Base-by-base conservation (phyloP, 2,329 filamentous ascomycete species). In the Xylaria sp. region DNA sequence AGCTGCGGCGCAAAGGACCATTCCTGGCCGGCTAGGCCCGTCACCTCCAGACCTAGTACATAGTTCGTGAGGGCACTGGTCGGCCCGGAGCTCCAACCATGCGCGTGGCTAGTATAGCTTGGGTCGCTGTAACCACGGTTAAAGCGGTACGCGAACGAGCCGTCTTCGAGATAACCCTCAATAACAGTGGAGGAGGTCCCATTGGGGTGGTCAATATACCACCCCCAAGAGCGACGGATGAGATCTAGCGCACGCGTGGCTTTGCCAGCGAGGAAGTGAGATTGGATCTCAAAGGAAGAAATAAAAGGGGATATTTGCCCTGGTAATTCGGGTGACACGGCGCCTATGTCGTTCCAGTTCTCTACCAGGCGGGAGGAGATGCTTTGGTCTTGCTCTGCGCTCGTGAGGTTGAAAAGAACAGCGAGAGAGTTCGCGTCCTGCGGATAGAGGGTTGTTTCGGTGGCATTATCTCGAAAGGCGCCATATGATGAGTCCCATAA, bases 351-450 rank as follows among this genome's bases (percentile, higher is more conserved):
- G 0, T 79, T 82, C 85, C 85, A 87, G 71, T 85, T 86, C 6
- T 78, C 68, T 0, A 77, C 77, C 2, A 87, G 77, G 4, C 71
- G 73, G 2, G 74, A 66, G 2, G 82, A 81, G 46, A 87, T 82
- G n/a, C 33, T 75, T 67, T 11, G 78, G 72, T 43, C 72, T 42
- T 17, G 67, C 72, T 25, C 71, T 74, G 15, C 74, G 64, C 19
- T 73, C 63, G 62, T 76, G 73, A 87, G 70, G 2, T 77, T 78
- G 65, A 84, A 84, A 40, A 83, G 75, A 2, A 87, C 74, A 0
- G 84, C 80, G 72, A 87, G 78, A 57, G 81, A 79, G 72, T 89
- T 89, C 11, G 80, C 85, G 64, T 88, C 86, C 74, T 89, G 86
- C 0, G 86, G 85, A 62, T 84, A 77, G 3, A 90, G 82, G 5